Evolutionary conservation across 2,329 filamentous ascomycete genomes (phyloP).

Genomic region (Pseudonectria foliicola): DNA sequence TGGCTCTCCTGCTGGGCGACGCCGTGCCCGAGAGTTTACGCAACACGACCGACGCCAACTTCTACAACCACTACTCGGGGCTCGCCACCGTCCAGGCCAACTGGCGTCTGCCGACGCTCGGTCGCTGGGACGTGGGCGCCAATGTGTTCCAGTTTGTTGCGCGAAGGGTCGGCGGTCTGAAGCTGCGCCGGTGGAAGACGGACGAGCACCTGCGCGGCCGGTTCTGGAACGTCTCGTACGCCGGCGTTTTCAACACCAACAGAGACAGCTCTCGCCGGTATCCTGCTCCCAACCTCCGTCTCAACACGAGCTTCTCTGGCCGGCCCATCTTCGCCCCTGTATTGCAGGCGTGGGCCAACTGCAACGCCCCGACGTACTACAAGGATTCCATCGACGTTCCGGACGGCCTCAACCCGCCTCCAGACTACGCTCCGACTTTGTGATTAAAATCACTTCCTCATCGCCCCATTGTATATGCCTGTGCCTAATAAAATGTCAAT

Average conservation of each 20-base stretch:
- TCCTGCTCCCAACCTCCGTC: slow-evolving; percentile 33
- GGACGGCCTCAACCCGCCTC: slow-evolving; percentile 37
- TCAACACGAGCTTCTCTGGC: slow-evolving; percentile 24
- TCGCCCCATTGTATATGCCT: too few relatives aligned
- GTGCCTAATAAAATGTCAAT: too few relatives aligned
- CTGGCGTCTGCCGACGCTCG: slow-evolving; percentile 62
- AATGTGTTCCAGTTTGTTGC: slow-evolving; percentile 61
- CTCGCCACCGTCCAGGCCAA: slow-evolving; percentile 62
- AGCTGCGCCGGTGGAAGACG: slow-evolving; percentile 31
- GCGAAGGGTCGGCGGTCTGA: slow-evolving; percentile 52
- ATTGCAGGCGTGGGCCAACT: slow-evolving; percentile 31
- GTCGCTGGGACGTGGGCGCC: slow-evolving; percentile 64
- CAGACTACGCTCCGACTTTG: slow-evolving; percentile 31
- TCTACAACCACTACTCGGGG: slow-evolving; percentile 67
- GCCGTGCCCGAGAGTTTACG: slow-evolving; percentile 58
- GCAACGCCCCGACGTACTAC: slow-evolving; percentile 35
- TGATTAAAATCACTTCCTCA: too few relatives aligned
- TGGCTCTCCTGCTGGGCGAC: slow-evolving; percentile 66
- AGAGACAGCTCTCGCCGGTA: slow-evolving; percentile 29
- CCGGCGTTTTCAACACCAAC: slow-evolving; percentile 37
- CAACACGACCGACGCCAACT: slow-evolving; percentile 62
- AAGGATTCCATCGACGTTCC: slow-evolving; percentile 30
- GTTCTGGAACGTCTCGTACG: slow-evolving; percentile 49
- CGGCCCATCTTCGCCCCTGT: slow-evolving; percentile 32
- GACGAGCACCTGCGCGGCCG: slow-evolving; percentile 32